Percentiles rank a stretch among this genome's conserved stretches.
These are phyloP conservation scores for Curvularia verruculosa DNA, from an alignment of 2,329 filamentous ascomycete species.

Conservation along the genomic window DNA sequence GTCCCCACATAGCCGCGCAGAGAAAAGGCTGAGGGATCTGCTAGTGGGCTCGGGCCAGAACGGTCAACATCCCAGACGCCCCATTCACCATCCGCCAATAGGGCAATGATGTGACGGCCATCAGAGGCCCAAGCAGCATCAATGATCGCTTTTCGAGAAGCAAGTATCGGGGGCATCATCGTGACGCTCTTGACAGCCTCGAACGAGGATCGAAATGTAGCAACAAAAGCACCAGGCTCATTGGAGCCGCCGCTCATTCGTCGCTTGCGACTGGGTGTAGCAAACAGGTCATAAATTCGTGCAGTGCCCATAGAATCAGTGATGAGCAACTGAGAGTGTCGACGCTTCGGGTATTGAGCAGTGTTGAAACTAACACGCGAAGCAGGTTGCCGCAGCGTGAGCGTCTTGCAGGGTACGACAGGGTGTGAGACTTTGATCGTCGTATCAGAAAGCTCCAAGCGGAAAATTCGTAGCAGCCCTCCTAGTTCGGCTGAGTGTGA, in stretches of 20 bases:
- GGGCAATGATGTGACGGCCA: conserved; percentile 54
- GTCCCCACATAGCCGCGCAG: conserved; percentile 46
- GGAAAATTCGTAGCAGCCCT: conserved; percentile 51
- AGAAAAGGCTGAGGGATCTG: conserved; percentile 43
- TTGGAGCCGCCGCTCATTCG: conserved; percentile 19
- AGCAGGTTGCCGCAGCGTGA: conserved; percentile 57
- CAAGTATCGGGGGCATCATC: conserved; percentile 37
- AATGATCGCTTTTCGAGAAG: conserved; percentile 55
- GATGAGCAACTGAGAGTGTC: conserved; percentile 62
- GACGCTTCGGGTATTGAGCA: conserved; percentile 57
- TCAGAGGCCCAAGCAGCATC: conserved; percentile 56
- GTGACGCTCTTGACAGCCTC: conserved; percentile 35
- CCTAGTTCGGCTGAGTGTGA: conserved; percentile 50
- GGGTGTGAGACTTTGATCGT: conserved; percentile 46
- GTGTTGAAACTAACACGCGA: conserved; percentile 61
- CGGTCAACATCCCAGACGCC: conserved; percentile 58
- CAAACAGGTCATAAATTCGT: conserved; percentile 63
- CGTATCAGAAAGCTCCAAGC: conserved; percentile 47
- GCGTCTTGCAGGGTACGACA: conserved; percentile 54
- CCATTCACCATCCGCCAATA: conserved; percentile 60
- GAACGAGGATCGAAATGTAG: conserved; percentile 44
- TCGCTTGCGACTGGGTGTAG: conserved; percentile 36
- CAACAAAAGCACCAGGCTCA: conserved; percentile 39
- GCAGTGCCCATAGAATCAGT: conserved; percentile 61
- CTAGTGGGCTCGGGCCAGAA: conserved; percentile 38